These are phyloP conservation scores for Vitis hybrid DNA, from an alignment of 177 flowering plant genomes.

Conservation along the genomic window DNA sequence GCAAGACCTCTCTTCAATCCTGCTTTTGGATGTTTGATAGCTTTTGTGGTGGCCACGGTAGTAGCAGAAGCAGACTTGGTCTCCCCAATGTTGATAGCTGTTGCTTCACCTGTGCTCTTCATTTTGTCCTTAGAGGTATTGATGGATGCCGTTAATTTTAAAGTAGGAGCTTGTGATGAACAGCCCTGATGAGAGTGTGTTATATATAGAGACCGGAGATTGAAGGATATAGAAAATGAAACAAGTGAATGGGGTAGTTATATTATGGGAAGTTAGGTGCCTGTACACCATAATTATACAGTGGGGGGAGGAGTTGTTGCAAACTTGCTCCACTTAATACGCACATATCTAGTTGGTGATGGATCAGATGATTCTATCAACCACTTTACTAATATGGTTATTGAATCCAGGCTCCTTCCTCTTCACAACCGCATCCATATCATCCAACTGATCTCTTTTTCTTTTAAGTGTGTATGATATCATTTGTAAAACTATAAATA, in stretches of 20 bases:
- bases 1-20: constrained; percentile 53
- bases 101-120: constrained; percentile 24
- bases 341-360: background rate
- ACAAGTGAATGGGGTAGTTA: background rate
- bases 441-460: no score
- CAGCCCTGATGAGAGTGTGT: no score
- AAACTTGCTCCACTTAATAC: constrained; percentile 10
- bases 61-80: constrained; percentile 18
- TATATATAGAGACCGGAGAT: background rate
- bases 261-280: constrained; percentile 6
- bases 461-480: no score
- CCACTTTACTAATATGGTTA: no score
- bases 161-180: no score
- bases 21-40: constrained; percentile 16
- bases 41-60: constrained; percentile 13
- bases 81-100: constrained; percentile 25
- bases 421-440: no score
- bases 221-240: no score
- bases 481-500: no score
- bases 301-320: constrained; percentile 8
- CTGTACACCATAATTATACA: no score
- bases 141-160: background rate
- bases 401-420: no score
- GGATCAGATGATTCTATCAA: background rate
- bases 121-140: background rate